Evolutionary conservation across 169 alveolate genomes (phyloP), one percentile per base, ranked within the genome.

Genomic region (Theileria orientalis): DNA sequence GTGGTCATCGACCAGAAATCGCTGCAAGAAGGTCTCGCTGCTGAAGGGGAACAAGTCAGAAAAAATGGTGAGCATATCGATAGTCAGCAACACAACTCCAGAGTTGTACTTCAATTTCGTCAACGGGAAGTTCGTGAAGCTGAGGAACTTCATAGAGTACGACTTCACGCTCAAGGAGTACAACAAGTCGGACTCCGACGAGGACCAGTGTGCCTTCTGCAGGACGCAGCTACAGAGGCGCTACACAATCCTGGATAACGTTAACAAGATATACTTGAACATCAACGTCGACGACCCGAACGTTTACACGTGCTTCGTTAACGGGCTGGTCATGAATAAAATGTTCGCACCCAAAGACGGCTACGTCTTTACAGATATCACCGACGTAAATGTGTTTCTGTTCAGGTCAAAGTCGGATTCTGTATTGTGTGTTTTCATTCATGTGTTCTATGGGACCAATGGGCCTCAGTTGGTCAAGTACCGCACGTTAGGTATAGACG

Each of bases 331-430:
- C 8, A 54, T 54, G 63, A 54, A 54, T 54, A 54, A 54, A 54
- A 54, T 54, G n/a, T 54, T 54, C n/a, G 63, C n/a, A 2, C 63
- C 63, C 3, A 54, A 54, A 54, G 63, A 54, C 8, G 63, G 63
- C 11, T 25, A 23, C n/a, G 37, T 54, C 2, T 54, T 54, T 25
- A 54, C 32, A 3, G n/a, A 54, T 54, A 54, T 54, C 8, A 54
- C 63, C 1, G 63, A 54, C 33, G 63, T 16, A 33, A 54, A 21
- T 54, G 63, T 54, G 3, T 13, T 54, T 19, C 35, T 54, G 33
- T 54, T 54, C 33, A 54, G n/a, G 8, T 54, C 63, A 25, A 54
- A 27, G n/a, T 54, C 63, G 2, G 63, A 54, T 27, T 54, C 33
- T 23, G n/a, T 13, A 8, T 25, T 54, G 16, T 54, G 63, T 8